Evolutionary conservation across 257 asterid genomes (phyloP), one percentile per base, ranked within the genome.

Genomic region (Nicotiana tomentosiformis): DNA sequence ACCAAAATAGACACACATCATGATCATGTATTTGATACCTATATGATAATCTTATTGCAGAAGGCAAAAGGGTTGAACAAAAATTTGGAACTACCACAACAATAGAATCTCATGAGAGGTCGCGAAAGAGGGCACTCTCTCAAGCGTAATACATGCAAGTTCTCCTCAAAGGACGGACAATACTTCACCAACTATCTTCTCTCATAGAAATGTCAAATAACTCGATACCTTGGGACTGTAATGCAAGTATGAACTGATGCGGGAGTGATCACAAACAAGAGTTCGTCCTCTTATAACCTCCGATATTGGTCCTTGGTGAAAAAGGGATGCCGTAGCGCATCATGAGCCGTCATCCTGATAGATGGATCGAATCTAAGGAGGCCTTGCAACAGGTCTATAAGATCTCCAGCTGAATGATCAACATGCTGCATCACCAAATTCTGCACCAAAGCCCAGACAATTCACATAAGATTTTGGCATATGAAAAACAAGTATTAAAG

Each of bases 321-420:
- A 85, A 89, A 89, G 20, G 92, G 92, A 66, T 86, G 91, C 68
- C 87, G 81, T 20, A 89, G 87, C 78, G 92, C 91, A 66, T 86
- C 90, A 15, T 68, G 88, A 80, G 92, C 92, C 3, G 84, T 77
- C 82, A 82, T 76, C 85, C 91, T 88, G 20, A 81, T 74, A 15
- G 89, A 83, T 17, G 92, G 92, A 17, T 89, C 92, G 43, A 77
- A 86, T 60, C 78, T 80, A 7, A 89, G 90, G 26, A 89, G 92
- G 18, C 92, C 92, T 83, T 85, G 92, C 84, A 88, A 72, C 64
- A 88, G 88, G 85, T 86, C 91, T 29, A 89, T 89, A 30, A 88
- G 85, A 85, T 89, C 91, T 56, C 92, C 90, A 56, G 92, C 90
- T 49, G 92, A 88, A 83, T 89, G 89, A 82, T 89, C 91, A 69